phyloP scores from a whole-genome alignment of 2,329 filamentous ascomycete species.

The Cyphellophora attinorum region DNA sequence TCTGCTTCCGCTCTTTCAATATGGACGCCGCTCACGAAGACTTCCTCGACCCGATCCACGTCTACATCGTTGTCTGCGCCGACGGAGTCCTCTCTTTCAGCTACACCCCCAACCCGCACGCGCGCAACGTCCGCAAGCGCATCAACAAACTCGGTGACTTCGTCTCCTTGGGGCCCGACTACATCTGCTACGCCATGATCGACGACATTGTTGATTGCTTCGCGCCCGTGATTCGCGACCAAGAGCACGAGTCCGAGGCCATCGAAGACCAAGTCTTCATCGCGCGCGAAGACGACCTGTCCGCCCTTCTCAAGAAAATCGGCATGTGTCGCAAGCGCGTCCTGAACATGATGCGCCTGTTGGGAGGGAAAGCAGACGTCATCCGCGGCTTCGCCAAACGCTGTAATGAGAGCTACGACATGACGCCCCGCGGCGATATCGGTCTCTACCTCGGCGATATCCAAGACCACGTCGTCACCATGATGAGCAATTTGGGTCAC shows the following conservation, averaged over 20 bases:
- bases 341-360: slow-evolving; percentile 81
- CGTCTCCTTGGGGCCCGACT: slow-evolving; percentile 87
- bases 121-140: slow-evolving; percentile 77
- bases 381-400: slow-evolving; percentile 98
- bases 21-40: slow-evolving; percentile 67
- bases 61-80: slow-evolving; percentile 93
- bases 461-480: slow-evolving; percentile 97
- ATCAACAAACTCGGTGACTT: slow-evolving; percentile 92
- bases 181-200: slow-evolving; percentile 98
- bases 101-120: slow-evolving; percentile 78
- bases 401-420: slow-evolving; percentile 96
- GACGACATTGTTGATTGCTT: slow-evolving; percentile 98
- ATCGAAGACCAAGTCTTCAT: slow-evolving; percentile 96
- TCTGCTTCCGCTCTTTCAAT: slow-evolving; percentile 92
- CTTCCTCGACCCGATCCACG: slow-evolving; percentile 89
- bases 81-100: slow-evolving; percentile 94
- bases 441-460: slow-evolving; percentile 97
- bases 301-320: slow-evolving; percentile 76
- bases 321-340: slow-evolving; percentile 88
- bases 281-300: slow-evolving; percentile 80
- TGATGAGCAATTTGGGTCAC: slow-evolving; percentile 93
- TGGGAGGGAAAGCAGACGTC: slow-evolving; percentile 97
- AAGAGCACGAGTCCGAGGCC: slow-evolving; percentile 79
- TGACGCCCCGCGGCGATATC: slow-evolving; percentile 89
- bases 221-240: slow-evolving; percentile 74